Percentiles rank a stretch among this genome's conserved stretches.
These are phyloP conservation scores for Ustulina deusta DNA, from an alignment of 2,329 filamentous ascomycete species.

Conservation along the genomic window DNA sequence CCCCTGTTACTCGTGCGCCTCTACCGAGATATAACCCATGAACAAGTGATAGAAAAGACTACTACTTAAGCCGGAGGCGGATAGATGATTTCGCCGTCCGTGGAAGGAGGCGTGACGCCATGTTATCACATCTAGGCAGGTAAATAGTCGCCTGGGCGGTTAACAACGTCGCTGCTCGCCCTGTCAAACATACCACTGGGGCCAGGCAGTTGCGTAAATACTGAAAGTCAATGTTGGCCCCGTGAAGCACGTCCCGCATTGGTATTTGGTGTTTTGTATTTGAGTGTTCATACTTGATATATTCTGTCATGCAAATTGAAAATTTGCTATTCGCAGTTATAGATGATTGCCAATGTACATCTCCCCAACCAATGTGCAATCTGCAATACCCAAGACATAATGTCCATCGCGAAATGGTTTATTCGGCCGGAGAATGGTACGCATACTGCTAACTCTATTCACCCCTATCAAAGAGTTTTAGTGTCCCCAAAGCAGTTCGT, in stretches of 20 bases:
- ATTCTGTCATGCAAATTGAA: too few relatives aligned
- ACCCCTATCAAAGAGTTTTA: neutral
- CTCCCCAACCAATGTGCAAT: neutral
- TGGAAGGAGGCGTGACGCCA: neutral
- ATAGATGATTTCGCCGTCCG: neutral
- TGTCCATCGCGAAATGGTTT: too few relatives aligned
- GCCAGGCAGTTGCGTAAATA: neutral
- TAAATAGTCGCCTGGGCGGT: slow-evolving; percentile 33
- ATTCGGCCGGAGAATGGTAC: neutral
- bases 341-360: too few relatives aligned
- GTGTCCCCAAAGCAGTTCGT: neutral
- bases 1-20: neutral
- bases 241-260: too few relatives aligned
- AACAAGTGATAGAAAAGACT: neutral
- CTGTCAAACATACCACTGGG: neutral
- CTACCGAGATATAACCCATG: neutral
- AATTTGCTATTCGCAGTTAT: too few relatives aligned
- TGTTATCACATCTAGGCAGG: neutral
- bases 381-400: too few relatives aligned
- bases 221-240: too few relatives aligned
- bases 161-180: neutral
- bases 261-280: too few relatives aligned
- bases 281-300: too few relatives aligned
- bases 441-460: neutral
- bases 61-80: neutral